Evolutionary conservation across 2,329 filamentous ascomycete genomes (phyloP).

Genomic region (Penicillium olsonii): DNA sequence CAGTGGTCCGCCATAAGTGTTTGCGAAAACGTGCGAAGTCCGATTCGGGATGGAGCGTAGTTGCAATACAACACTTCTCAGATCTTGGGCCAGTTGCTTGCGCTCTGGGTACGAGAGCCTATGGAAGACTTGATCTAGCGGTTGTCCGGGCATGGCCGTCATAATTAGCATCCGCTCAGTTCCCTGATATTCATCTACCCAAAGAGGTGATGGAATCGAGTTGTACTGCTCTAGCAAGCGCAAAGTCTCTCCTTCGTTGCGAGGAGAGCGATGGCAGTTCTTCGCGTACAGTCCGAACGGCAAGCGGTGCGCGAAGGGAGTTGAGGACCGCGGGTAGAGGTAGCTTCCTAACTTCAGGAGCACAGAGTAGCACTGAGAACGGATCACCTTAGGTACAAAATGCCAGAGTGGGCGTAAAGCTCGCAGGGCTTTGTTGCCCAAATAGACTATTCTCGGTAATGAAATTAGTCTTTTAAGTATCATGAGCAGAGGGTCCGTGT

Average conservation of each 20-base stretch:
- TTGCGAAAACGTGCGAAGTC: slow-evolving; percentile 10
- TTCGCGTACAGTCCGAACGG: slow-evolving; percentile 11
- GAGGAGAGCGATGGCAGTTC: not conserved
- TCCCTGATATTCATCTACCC: slow-evolving; percentile 12
- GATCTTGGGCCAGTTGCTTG: slow-evolving; percentile 16
- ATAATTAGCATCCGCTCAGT: not conserved
- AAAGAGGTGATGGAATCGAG: slow-evolving; percentile 9
- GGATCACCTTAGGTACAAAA: not conserved
- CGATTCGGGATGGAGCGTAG: slow-evolving; percentile 17
- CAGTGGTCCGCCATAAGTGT: slow-evolving; percentile 13
- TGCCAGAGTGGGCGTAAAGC: slow-evolving; percentile 1
- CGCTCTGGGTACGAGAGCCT: slow-evolving; percentile 18
- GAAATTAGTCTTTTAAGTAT: not conserved
- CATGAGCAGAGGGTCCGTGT: not conserved
- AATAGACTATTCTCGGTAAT: not conserved
- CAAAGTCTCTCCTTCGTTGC: slow-evolving; percentile 8
- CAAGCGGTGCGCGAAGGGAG: slow-evolving; percentile 1
- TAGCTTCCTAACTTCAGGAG: slow-evolving; percentile 3
- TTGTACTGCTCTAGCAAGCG: slow-evolving; percentile 7
- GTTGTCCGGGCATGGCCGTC: slow-evolving; percentile 3
- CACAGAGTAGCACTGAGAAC: slow-evolving; percentile 2
- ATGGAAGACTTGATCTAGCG: slow-evolving; percentile 12
- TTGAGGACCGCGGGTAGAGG: slow-evolving; percentile 5
- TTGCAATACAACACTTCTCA: slow-evolving; percentile 9
- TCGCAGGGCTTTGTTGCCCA: not conserved